Evolutionary conservation across 1,284 basidiomycete genomes (phyloP).

Genomic region (Afroboletus lepidellus): DNA sequence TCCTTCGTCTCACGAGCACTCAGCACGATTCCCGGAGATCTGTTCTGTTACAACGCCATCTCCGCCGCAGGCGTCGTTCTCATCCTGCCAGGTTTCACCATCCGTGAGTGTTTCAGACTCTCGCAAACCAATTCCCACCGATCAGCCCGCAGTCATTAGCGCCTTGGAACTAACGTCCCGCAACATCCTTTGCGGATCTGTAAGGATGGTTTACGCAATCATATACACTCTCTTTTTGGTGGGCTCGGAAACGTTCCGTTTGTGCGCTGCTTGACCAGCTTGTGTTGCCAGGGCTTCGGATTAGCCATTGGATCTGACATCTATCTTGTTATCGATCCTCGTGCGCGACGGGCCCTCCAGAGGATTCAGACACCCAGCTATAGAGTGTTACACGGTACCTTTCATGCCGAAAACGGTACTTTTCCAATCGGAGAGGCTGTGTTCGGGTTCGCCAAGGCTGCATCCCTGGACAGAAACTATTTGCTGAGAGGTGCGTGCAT

Average conservation of each 20-base stretch:
- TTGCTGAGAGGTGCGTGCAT: slow-evolving; percentile 49
- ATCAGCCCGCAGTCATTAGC: slow-evolving; percentile 59
- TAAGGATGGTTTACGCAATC: slow-evolving; percentile 84
- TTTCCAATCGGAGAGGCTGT: slow-evolving; percentile 52
- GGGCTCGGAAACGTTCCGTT: slow-evolving; percentile 12
- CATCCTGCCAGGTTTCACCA: slow-evolving; percentile 77
- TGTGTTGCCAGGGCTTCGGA: slow-evolving; percentile 65
- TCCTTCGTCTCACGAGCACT: slow-evolving; percentile 77
- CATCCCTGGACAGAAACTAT: slow-evolving; percentile 38
- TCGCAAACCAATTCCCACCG: slow-evolving; percentile 11
- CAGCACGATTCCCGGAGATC: slow-evolving; percentile 61
- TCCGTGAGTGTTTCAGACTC: slow-evolving; percentile 49
- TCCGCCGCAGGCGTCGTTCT: slow-evolving; percentile 80
- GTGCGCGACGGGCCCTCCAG: slow-evolving; percentile 54
- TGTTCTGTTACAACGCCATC: slow-evolving; percentile 83
- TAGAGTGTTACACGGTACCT: slow-evolving; percentile 58
- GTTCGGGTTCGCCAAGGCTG: slow-evolving; percentile 58
- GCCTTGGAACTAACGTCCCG: slow-evolving; percentile 82
- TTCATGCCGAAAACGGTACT: slow-evolving; percentile 56
- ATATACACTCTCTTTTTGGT: slow-evolving; percentile 85
- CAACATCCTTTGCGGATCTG: slow-evolving; percentile 83
- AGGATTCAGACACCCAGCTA: slow-evolving; percentile 43
- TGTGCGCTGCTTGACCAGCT: slow-evolving; percentile 7
- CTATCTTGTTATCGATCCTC: slow-evolving; percentile 72
- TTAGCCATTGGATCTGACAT: slow-evolving; percentile 85